A percentile compares a stretch with the other conserved stretches of the same genome.
Conservation (phyloP, 306 rosid genomes). For the Cucumis hystrix region DNA sequence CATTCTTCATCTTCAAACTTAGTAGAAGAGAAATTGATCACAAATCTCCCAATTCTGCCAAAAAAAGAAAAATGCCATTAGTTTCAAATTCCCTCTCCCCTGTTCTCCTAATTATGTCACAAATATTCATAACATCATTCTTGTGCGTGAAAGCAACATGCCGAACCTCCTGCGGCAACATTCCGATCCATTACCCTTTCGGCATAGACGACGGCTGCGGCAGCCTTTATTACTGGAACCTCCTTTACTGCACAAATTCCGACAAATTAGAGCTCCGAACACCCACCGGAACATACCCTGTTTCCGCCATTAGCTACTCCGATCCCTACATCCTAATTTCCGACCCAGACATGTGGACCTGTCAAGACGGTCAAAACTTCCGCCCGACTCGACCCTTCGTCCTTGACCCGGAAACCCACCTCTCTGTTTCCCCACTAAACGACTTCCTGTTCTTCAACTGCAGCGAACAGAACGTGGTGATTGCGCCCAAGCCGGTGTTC, state of each 20-base stretch:
- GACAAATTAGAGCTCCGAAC: slow-evolving; percentile 60
- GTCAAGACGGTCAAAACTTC: slow-evolving; percentile 48
- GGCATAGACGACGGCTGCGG: slow-evolving; percentile 89
- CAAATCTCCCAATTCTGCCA: background rate
- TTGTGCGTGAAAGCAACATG: slow-evolving; percentile 24
- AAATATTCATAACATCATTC: slow-evolving; percentile 13
- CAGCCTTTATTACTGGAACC: slow-evolving; percentile 65
- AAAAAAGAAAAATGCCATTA: background rate
- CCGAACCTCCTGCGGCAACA: slow-evolving; percentile 54
- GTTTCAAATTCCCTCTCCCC: background rate
- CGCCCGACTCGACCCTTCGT: slow-evolving; percentile 66
- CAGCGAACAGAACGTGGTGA: slow-evolving; percentile 47
- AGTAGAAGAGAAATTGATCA: background rate
- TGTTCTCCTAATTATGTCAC: slow-evolving; percentile 5
- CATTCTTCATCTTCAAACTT: background rate
- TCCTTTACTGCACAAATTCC: slow-evolving; percentile 42
- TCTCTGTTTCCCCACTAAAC: slow-evolving; percentile 57
- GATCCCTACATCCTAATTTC: slow-evolving; percentile 68
- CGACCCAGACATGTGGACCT: slow-evolving; percentile 85
- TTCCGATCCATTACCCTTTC: slow-evolving; percentile 67
- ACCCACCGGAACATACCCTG: slow-evolving; percentile 66
- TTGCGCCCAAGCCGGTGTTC: slow-evolving; percentile 69
- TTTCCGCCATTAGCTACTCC: slow-evolving; percentile 49
- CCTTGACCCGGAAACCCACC: slow-evolving; percentile 58
- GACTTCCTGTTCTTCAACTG: slow-evolving; percentile 91